These are phyloP conservation scores for Colletotrichum eremochloae DNA, from an alignment of 2,329 filamentous ascomycete species.

Conservation along the genomic window DNA sequence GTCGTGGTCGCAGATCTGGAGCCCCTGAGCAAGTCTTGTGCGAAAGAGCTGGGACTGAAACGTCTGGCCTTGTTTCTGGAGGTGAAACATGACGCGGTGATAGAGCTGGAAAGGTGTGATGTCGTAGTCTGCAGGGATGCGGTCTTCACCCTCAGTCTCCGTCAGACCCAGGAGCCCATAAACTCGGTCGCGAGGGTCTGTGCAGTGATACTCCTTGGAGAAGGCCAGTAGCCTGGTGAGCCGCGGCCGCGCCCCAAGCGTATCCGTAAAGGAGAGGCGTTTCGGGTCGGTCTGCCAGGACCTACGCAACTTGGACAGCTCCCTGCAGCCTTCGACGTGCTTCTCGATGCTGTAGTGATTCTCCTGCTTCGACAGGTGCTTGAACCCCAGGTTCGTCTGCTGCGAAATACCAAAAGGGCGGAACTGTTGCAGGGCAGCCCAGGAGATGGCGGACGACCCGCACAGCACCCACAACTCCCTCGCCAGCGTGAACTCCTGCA, in stretches of 20 bases:
- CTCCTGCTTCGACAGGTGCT: slow-evolving; percentile 20
- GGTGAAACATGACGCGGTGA: slow-evolving; percentile 25
- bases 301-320: slow-evolving; percentile 16
- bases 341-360: slow-evolving; percentile 4
- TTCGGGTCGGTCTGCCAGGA: slow-evolving; percentile 10
- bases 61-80: background rate
- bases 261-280: slow-evolving; percentile 13
- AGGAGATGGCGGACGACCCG: slow-evolving; percentile 15
- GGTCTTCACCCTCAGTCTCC: background rate
- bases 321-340: slow-evolving; percentile 12
- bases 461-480: slow-evolving; percentile 21
- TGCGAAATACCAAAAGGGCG: slow-evolving; percentile 23
- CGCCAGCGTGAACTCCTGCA: slow-evolving; percentile 23
- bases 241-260: slow-evolving; percentile 39
- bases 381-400: slow-evolving; percentile 24
- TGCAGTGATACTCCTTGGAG: slow-evolving; percentile 39
- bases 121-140: slow-evolving; percentile 13
- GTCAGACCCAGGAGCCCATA: slow-evolving; percentile 46
- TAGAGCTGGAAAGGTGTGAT: slow-evolving; percentile 24
- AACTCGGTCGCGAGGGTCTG: slow-evolving; percentile 45
- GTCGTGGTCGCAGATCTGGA: slow-evolving; percentile 8
- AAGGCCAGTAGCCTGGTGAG: slow-evolving; percentile 44
- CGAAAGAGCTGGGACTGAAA: slow-evolving; percentile 1
- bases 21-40: slow-evolving; percentile 8
- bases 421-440: slow-evolving; percentile 1